Base-by-base conservation (phyloP, 1,284 basidiomycete species). In the Marasmius fiardii region DNA sequence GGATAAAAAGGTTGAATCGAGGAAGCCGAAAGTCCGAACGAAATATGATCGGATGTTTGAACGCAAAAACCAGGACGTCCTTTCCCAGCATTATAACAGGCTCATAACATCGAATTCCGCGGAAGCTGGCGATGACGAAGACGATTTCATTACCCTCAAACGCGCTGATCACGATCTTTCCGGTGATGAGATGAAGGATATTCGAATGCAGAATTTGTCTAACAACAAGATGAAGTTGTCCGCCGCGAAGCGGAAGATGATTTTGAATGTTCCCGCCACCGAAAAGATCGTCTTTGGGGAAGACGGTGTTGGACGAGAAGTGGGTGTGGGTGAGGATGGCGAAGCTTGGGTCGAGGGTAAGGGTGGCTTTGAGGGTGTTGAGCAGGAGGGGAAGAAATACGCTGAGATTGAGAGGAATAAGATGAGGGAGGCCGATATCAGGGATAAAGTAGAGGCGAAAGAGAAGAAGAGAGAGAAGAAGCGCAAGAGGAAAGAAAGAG, bases 21-120 rank as follows among this genome's bases (percentile, higher is more conserved):
- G 61, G 59, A 57, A 64, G 67, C 65, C 67, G 37, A 65, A 64
- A 21, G 89, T 95, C 0, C 83, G 92, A 55, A 98, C 97, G 4
- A 98, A 97, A 74, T 98, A 98, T 70, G 97, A 99, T 71, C 86
- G 94, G 52, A 98, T 99, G 93, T 99, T 99, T 67, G 91, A 92
- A 67, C 86, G 96, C 57, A 95, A 93, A 72, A 98, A 98, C 70
- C 95, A 98, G 71, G 90, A 87, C 61, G 90, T 98, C 52, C 82
- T 98, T 18, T 95, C 94, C 0, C 84, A 89, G 60, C 95, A 98
- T 70, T 98, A 98, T 74, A 81, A 79, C 56, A 94, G 93, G 65
- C 86, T 99, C 51, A 78, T 98, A 54, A 90, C 93, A 57, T 41
- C 39, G 11, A 50, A 52, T n/a, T 14, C 23, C 20, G 12, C 35